These are phyloP conservation scores for Hypomyces rosellus DNA, from an alignment of 2,329 filamentous ascomycete species.

Conservation along the genomic window DNA sequence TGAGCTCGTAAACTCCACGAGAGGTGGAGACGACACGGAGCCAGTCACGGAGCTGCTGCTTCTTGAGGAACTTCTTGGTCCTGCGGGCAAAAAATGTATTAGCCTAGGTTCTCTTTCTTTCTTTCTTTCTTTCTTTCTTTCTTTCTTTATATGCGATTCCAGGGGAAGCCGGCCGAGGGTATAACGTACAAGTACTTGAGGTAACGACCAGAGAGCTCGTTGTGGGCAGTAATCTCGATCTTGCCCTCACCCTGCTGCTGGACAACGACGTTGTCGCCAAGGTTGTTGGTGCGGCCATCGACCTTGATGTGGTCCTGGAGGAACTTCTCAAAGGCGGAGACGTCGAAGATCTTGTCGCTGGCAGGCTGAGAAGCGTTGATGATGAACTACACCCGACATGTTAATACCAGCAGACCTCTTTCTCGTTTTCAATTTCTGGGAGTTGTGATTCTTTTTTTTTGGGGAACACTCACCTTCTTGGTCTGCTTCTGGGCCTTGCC, in stretches of 20 bases:
- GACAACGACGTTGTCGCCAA: slow-evolving; percentile 88
- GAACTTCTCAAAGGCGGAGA: slow-evolving; percentile 99
- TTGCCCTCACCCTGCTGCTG: slow-evolving; percentile 90
- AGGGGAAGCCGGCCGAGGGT: too few species aligned
- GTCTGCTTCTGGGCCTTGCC: slow-evolving; percentile 71
- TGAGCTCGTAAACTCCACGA: slow-evolving; percentile 98
- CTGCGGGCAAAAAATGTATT: slow-evolving; percentile 35
- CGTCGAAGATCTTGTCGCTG: slow-evolving; percentile 99
- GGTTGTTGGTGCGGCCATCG: slow-evolving; percentile 95
- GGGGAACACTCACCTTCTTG: slow-evolving; percentile 68
- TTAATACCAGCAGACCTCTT: slow-evolving; percentile 11
- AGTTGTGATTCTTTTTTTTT: not conserved
- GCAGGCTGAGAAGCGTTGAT: slow-evolving; percentile 99
- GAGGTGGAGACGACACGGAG: slow-evolving; percentile 96
- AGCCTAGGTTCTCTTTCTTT: not conserved
- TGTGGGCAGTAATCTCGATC: slow-evolving; percentile 96
- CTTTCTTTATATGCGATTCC: too few species aligned
- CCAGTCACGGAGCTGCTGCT: slow-evolving; percentile 99
- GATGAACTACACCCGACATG: slow-evolving; percentile 65
- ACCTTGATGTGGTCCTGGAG: slow-evolving; percentile 99
- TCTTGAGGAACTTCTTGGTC: slow-evolving; percentile 99
- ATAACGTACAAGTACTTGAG: slow-evolving; percentile 99
- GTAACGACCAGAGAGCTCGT: slow-evolving; percentile 97
- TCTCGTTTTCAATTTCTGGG: not conserved
- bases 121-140: too few species aligned